Percentiles rank a stretch among this genome's conserved stretches.
These are phyloP conservation scores for Pythium chondricola DNA, from an alignment of 352 stramenopile genomes.

Conservation along the genomic window DNA sequence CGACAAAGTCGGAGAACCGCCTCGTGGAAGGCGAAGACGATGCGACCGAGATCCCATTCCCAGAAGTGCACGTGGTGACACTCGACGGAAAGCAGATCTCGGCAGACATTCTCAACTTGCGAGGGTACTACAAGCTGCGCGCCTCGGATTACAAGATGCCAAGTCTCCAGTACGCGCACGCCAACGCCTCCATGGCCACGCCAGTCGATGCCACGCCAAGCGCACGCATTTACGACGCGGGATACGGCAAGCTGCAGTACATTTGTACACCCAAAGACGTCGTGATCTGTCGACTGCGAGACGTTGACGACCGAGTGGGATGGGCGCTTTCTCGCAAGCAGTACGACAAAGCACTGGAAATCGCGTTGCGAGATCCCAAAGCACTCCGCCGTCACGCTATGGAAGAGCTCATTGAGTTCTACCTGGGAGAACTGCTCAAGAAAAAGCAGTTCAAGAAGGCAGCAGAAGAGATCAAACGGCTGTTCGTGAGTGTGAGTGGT, in stretches of 20 bases:
- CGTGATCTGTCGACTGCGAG: conserved; percentile 73
- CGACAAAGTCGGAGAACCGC: conserved; percentile 26
- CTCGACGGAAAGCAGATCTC: conserved; percentile 84
- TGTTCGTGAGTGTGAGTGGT: conserved; percentile 32
- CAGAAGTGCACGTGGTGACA: conserved; percentile 85
- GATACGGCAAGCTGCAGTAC: conserved; percentile 58
- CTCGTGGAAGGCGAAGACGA: conserved; percentile 68
- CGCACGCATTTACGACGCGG: conserved; percentile 61
- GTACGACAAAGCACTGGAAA: conserved; percentile 48
- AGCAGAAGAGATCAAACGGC: conserved; percentile 63
- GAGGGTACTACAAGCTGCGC: conserved; percentile 65
- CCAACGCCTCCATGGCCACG: conserved; percentile 4
- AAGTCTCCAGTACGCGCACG: conserved; percentile 50
- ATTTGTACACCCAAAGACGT: conserved; percentile 83
- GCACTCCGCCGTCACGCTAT: conserved; percentile 48
- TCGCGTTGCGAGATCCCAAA: conserved; percentile 54
- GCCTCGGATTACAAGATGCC: conserved; percentile 81
- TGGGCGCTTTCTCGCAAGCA: conserved; percentile 62
- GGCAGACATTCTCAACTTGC: conserved; percentile 67
- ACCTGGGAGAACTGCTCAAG: conserved; percentile 63
- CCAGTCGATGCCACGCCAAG: not conserved
- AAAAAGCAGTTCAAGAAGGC: conserved; percentile 67
- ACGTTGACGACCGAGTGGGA: conserved; percentile 71
- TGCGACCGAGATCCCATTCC: conserved; percentile 63
- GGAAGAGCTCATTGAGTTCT: conserved; percentile 67